Evolutionary conservation across 2,329 filamentous ascomycete genomes (phyloP).

Genomic region (Aureobasidium sp.): DNA sequence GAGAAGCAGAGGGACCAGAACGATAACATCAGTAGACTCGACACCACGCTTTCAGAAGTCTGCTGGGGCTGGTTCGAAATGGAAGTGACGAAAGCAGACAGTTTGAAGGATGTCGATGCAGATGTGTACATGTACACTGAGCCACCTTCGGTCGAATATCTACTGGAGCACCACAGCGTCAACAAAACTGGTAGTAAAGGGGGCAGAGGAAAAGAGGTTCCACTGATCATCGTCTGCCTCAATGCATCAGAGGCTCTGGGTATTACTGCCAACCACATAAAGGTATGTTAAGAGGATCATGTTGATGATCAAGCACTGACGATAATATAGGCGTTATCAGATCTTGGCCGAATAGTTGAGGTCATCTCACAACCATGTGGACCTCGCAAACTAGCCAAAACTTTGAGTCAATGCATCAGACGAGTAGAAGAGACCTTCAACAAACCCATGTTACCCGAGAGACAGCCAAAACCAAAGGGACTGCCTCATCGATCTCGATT

Average conservation of each 20-base stretch:
- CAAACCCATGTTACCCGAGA: conserved; percentile 3
- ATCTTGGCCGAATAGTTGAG: conserved; percentile 20
- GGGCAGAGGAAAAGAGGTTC: conserved; percentile 24
- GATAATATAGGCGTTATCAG: conserved; percentile 13
- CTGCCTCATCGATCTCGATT: not conserved
- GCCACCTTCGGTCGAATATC: conserved; percentile 19
- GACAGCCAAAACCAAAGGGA: not conserved
- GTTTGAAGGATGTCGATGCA: conserved; percentile 11
- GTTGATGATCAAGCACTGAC: not conserved
- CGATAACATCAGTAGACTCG: conserved; percentile 18
- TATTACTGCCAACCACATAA: conserved; percentile 24
- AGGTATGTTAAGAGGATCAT: not conserved
- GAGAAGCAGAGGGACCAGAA: conserved; percentile 14
- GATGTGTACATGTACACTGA: conserved; percentile 23
- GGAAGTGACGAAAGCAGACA: conserved; percentile 19
- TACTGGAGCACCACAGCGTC: conserved; percentile 19
- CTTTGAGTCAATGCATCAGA: conserved; percentile 12
- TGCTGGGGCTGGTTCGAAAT: conserved; percentile 24
- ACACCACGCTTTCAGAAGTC: conserved; percentile 18
- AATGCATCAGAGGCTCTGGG: conserved; percentile 35
- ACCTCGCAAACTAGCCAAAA: conserved; percentile 21
- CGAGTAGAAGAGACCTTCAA: conserved; percentile 11
- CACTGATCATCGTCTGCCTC: conserved; percentile 41
- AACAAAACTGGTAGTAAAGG: not conserved
- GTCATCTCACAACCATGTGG: conserved; percentile 22